Evolutionary conservation across 306 rosid genomes (phyloP).

Genomic region (Citrullus mucosospermus): DNA sequence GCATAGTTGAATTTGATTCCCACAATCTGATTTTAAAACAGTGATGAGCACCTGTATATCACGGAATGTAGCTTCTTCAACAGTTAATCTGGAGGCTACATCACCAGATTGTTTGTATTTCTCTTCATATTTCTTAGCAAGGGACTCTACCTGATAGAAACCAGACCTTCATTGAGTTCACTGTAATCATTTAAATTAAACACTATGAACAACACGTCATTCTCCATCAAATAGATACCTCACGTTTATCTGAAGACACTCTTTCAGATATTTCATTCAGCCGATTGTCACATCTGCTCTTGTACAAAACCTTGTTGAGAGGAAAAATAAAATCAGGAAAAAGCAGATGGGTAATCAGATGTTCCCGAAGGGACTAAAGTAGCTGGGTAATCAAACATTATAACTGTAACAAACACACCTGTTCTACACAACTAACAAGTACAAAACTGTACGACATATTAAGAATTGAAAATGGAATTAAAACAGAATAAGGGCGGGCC

Average conservation of each 20-base stretch:
- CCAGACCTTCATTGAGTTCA: constrained; percentile 9
- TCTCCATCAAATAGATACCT: constrained; percentile 45
- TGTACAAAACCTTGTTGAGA: constrained; percentile 67
- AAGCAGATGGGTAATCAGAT: background rate
- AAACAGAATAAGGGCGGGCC: background rate
- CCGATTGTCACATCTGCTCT: constrained; percentile 96
- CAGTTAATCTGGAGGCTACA: constrained; percentile 80
- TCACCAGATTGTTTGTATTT: constrained; percentile 82
- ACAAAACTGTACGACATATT: background rate
- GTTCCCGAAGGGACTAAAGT: background rate
- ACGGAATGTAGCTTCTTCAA: constrained; percentile 89
- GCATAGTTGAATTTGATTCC: background rate
- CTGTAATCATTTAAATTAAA: constrained; percentile 2
- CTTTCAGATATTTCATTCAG: constrained; percentile 83
- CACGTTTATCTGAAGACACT: constrained; percentile 59
- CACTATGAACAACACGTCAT: constrained; percentile 15
- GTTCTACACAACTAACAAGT: background rate
- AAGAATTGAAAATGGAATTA: constrained; percentile 7
- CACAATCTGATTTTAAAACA: background rate
- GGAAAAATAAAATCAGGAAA: constrained; percentile 9
- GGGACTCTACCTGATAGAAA: constrained; percentile 54
- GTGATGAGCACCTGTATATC: constrained; percentile 59
- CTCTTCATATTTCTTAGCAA: constrained; percentile 84
- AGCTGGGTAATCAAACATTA: background rate
- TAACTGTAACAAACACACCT: background rate